Evolutionary conservation across 805 yeast genomes (phyloP), one percentile per base, ranked within the genome.

Genomic region (Saturnispora hagleri): DNA sequence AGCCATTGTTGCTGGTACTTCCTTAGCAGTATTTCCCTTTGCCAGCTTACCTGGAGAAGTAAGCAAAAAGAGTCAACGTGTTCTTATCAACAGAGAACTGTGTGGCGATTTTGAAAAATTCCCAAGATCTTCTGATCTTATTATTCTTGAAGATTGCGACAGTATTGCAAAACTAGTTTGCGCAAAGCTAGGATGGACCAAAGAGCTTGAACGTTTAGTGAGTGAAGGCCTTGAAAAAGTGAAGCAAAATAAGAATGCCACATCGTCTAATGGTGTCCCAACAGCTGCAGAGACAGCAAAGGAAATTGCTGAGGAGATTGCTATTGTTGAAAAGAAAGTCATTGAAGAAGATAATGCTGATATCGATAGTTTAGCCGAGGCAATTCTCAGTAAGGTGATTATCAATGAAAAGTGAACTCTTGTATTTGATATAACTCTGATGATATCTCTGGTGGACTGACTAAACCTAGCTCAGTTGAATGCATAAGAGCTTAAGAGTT

Each of bases 1-100:
- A 27, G 88, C 89, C 0, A 79, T 91, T 22, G 89, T 91, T 1
- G 97, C 96, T 0, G 99, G 99, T 1, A 89, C 97, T 0, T 87
- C 96, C 0, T 74, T 91, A 40, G 80, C 90, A 0, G 98, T 91
- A 1, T 81, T 80, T 56, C 99, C 99, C 2, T 91, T 91, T 74
- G 96, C 97, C 1, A 73, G 81, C 9, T 69, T 91, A 48, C 96
- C 97, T 0, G 67, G 77, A 2, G 89, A 86, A 59, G 77, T 84
- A 0, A 72, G 73, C 4, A 59, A 60, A 1, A 61, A 66, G 1
- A 67, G 79, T 18, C 63, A 72, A 4, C 72, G 99, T 54, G 81
- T 83, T 0, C 73, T 91, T 52, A 74, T 89, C 35, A 91, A 91
- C 63, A 74, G 76, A 50, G 96, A 87, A 53, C 60, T 68, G 0